Conservation (phyloP, 108 stramenopile genomes). For the Parmales sp. region DNA sequence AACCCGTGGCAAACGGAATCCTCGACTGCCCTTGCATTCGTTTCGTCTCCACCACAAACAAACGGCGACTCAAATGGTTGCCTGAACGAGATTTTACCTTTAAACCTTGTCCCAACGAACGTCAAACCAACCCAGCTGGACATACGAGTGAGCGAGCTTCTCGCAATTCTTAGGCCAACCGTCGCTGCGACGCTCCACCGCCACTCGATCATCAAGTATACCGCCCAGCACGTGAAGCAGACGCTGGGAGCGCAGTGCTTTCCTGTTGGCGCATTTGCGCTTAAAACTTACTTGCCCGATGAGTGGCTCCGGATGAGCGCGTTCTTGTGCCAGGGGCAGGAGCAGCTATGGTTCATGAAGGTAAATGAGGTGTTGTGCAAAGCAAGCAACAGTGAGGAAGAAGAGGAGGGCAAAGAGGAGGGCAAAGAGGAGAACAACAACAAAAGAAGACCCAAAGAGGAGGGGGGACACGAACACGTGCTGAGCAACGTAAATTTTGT, state of each 20-base stretch:
- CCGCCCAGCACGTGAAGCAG: constrained; percentile 26
- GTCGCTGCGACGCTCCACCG: constrained; percentile 19
- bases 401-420: constrained; percentile 6
- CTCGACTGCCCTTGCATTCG: neutral
- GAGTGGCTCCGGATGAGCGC: constrained; percentile 27
- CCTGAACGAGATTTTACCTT: constrained; percentile 10
- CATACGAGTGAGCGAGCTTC: constrained; percentile 20
- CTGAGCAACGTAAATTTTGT: constrained; percentile 33
- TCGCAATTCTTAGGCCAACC: constrained; percentile 19
- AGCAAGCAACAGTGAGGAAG: constrained; percentile 12
- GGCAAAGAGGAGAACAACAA: no score
- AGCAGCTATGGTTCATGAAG: constrained; percentile 34
- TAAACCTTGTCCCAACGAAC: constrained; percentile 23
- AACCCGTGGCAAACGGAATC: neutral
- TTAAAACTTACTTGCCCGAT: constrained; percentile 29
- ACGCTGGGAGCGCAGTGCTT: constrained; percentile 34
- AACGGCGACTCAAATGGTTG: no score
- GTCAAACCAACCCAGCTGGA: constrained; percentile 20
- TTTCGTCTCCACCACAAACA: neutral
- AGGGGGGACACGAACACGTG: constrained; percentile 14
- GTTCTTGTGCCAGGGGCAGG: constrained; percentile 33
- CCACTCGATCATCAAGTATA: constrained; percentile 22
- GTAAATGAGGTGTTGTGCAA: constrained; percentile 35
- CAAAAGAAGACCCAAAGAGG: neutral
- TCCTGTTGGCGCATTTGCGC: constrained; percentile 27